Conservation (phyloP, 73 alveolate genomes). For the Stentor coeruleus region DNA sequence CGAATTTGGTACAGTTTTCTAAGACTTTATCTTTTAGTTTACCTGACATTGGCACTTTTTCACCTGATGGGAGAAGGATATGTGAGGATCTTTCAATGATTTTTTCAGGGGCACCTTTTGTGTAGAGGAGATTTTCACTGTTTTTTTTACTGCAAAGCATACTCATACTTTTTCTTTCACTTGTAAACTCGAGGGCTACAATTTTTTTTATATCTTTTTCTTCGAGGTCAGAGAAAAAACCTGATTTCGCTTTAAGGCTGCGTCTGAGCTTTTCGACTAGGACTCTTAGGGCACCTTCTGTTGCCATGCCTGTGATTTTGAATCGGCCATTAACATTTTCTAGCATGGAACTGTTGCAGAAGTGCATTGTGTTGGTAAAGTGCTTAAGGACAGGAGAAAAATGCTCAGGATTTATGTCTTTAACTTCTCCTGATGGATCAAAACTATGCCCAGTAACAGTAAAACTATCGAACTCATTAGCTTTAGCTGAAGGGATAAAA, state of each 20-base stretch:
- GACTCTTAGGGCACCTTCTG: conserved; percentile 91
- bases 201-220: conserved; percentile 34
- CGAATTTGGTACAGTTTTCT: conserved; percentile 18
- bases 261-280: conserved; percentile 86
- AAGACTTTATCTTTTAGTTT: conserved; percentile 11
- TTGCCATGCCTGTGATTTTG: conserved; percentile 71
- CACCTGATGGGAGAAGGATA: conserved; percentile 55
- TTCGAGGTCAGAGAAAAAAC: conserved; percentile 27
- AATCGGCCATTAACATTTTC: conserved; percentile 36
- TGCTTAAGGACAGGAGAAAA: conserved; percentile 33
- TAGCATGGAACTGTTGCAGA: conserved; percentile 53
- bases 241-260: conserved; percentile 43
- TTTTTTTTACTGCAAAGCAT: conserved; percentile 58
- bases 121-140: conserved; percentile 74
- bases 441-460: conserved; percentile 68
- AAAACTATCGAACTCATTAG: conserved; percentile 35
- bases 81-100: conserved; percentile 40
- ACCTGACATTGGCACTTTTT: conserved; percentile 39
- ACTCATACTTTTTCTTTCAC: conserved; percentile 98
- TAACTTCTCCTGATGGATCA: conserved; percentile 68
- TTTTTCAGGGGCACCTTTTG: conserved; percentile 57
- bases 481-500: conserved; percentile 40
- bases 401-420: conserved; percentile 35
- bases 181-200: conserved; percentile 87
- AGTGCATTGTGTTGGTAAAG: conserved; percentile 43